Percentiles rank a stretch among this genome's conserved stretches.
Conservation (phyloP, 2,329 filamentous ascomycete species). For the Myriosclerotinia curreyana region DNA sequence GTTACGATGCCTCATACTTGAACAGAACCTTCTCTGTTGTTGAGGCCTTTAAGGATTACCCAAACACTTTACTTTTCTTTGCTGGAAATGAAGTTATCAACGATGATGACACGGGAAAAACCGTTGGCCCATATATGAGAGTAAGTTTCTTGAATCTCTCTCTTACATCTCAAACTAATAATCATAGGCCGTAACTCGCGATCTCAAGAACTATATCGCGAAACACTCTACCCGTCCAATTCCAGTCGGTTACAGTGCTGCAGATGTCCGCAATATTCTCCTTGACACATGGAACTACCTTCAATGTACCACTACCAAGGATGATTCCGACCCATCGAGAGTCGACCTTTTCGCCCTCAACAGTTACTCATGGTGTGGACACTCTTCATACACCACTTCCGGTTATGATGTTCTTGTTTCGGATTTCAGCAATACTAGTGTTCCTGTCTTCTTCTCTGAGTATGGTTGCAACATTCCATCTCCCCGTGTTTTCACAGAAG, state of each 20-base stretch:
- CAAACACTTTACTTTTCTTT: slow-evolving; percentile 71
- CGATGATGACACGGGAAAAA: slow-evolving; percentile 55
- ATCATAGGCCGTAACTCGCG: slow-evolving; percentile 67
- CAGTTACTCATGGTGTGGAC: slow-evolving; percentile 70
- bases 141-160: slow-evolving; percentile 26
- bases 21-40: slow-evolving; percentile 66
- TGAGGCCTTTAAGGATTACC: slow-evolving; percentile 64
- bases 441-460: slow-evolving; percentile 81
- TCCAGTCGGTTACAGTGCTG: slow-evolving; percentile 77
- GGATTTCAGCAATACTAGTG: slow-evolving; percentile 62
- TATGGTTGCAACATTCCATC: slow-evolving; percentile 71
- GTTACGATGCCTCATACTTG: slow-evolving; percentile 58
- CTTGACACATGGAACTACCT: slow-evolving; percentile 75
- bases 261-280: slow-evolving; percentile 71
- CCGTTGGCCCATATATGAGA: slow-evolving; percentile 66
- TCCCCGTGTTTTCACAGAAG: slow-evolving; percentile 75
- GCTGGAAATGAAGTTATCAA: slow-evolving; percentile 78
- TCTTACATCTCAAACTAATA: slow-evolving; percentile 24
- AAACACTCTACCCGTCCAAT: slow-evolving; percentile 65
- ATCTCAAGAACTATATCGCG: slow-evolving; percentile 78
- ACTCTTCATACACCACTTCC: slow-evolving; percentile 60
- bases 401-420: slow-evolving; percentile 61
- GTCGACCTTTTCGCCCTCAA: slow-evolving; percentile 77
- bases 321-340: slow-evolving; percentile 57
- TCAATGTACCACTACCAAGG: slow-evolving; percentile 57